Evolutionary conservation across 345 rosid genomes (phyloP), one percentile per base, ranked within the genome.

Genomic region (Punica granatum): DNA sequence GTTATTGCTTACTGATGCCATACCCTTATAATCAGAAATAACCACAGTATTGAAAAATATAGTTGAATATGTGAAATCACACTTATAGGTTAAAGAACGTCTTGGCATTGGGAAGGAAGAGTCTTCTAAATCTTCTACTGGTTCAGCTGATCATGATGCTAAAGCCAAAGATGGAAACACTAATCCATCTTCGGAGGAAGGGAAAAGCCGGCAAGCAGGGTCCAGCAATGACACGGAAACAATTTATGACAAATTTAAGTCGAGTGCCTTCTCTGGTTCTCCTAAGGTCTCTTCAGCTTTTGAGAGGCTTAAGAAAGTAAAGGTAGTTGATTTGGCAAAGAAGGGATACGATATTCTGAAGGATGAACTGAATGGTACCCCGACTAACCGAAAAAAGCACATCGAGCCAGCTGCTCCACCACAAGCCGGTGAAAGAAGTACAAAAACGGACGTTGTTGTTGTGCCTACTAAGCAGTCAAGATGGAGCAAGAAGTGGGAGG

Each of bases 341-440:
- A 90, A 88, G 73, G 99, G 97, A 53, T 85, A 85, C 82, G 99
- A 80, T 71, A 85, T 84, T 73, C 84, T 95, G 36, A 90, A 85
- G 83, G 98, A 95, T 60, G 99, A 95, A 77, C 51, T 95, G 77
- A 81, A 66, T 65, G 94, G 88, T 69, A 82, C 48, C 60, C 73
- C 93, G 0, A 83, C 74, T 73, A 84, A 64, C 75, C 88, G 86
- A 79, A 89, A 85, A 79, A 94, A 88, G 82, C 98, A 88, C 82
- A 80, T 94, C 67, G 98, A 94, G 60, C 75, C 75, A 74, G 80
- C 90, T 34, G 87, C 97, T 65, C 82, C 90, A 1, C 71, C 89
- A 39, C 82, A 85, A 60, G 74, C 82, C 23, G 98, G 85, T 54
- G 88, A 82, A 85, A 86, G 76, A 81, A 95, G 99, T 73, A 69